Conservation (phyloP, 2,329 filamentous ascomycete genomes). For the Aspergillus pseudonomiae region DNA sequence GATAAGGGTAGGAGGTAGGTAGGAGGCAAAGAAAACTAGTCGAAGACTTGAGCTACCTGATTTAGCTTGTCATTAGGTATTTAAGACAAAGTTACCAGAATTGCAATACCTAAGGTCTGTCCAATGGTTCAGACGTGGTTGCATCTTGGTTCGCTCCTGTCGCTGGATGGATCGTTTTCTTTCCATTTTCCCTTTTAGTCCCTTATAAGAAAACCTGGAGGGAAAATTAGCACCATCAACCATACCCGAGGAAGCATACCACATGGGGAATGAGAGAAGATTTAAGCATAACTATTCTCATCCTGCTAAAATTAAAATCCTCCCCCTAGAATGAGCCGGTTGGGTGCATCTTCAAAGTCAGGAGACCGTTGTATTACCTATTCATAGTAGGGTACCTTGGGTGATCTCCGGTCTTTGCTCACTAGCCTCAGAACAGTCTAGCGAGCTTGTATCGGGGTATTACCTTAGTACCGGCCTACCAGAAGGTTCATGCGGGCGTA, state of each 20-base stretch:
- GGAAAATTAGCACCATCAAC: not conserved
- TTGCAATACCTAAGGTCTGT: slow-evolving; percentile 13
- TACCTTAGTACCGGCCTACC: not conserved
- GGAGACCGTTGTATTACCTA: slow-evolving; percentile 2
- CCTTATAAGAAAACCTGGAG: not conserved
- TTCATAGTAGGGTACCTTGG: slow-evolving; percentile 1
- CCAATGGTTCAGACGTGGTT: slow-evolving; percentile 6
- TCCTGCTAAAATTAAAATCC: not conserved
- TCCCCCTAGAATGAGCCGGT: not conserved
- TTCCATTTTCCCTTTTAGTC: not conserved
- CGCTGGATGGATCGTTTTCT: not conserved
- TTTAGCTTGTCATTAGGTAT: not conserved
- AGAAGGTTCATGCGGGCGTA: not conserved
- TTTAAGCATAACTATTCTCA: not conserved
- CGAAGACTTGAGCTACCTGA: not conserved
- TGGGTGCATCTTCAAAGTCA: slow-evolving; percentile 1
- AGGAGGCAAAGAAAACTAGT: slow-evolving; percentile 8
- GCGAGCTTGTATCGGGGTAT: not conserved
- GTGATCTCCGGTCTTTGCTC: slow-evolving; percentile 2
- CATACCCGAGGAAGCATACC: not conserved
- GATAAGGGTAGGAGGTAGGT: not conserved
- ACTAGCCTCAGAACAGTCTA: slow-evolving; percentile 1
- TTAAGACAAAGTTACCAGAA: slow-evolving; percentile 23
- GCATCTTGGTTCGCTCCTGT: slow-evolving; percentile 1
- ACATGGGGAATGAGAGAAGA: not conserved